Base-by-base conservation (phyloP, 1,284 basidiomycete genomes). In the Agroathelia rolfsii region DNA sequence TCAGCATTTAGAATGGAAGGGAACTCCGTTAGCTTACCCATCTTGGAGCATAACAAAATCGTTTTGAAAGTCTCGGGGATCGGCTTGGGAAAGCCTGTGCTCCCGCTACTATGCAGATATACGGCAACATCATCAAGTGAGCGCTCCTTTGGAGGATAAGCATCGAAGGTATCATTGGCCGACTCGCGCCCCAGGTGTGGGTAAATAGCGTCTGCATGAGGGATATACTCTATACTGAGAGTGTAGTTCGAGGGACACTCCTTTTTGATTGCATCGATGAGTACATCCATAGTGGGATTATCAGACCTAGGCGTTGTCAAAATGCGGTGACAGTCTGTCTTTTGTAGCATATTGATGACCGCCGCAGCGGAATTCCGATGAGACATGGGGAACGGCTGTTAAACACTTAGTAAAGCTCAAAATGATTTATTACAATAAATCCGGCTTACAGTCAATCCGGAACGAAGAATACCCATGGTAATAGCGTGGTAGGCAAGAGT, bases 361-460 rank as follows among this genome's bases (percentile, higher is more conserved):
- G 59, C 57, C 3, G 52, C 46, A 0, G 53, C 30, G 1, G 60
- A 53, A 31, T 60, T 61, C 2, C 59, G 52, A 3, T 51, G 55
- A 0, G 62, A 61, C 30, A 63, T 57, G 1, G 47, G 51, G 31
- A 55, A 51, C 0, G 50, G 47, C 52, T 52, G 15, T 4, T 10
- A 13, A 28, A 14, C 13, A 14, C 24, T 37, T 4, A 12, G n/a
- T n/a, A n/a, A n/a, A n/a, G n/a, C n/a, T n/a, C 17, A 15, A 17
- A 8, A 22, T 16, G 12, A 22, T n/a, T n/a, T n/a, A n/a, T n/a
- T n/a, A n/a, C n/a, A n/a, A n/a, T n/a, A n/a, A n/a, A n/a, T n/a
- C n/a, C n/a, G n/a, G 46, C 57, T 5, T 30, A 61, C 58, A 6
- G 52, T 36, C 7, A 48, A 35, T 12, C 55, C 54, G 4, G 56